Percentiles rank a stretch among this genome's conserved stretches.
Conservation (phyloP, 1,284 basidiomycete species). For the Farysia itapuensis region DNA sequence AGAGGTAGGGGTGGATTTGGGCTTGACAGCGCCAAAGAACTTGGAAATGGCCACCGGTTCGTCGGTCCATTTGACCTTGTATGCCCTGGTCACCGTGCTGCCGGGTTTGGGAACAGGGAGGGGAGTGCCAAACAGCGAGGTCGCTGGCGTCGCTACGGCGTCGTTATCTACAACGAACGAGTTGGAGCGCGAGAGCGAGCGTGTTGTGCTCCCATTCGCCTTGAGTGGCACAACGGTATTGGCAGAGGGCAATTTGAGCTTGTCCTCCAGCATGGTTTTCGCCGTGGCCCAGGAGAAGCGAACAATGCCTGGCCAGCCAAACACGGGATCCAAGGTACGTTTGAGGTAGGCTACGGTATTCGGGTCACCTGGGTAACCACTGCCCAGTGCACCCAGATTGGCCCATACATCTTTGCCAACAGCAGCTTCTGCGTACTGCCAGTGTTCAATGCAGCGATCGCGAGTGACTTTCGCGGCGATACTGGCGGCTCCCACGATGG, state of each 20-base stretch:
- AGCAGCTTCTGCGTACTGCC: slow-evolving; percentile 65
- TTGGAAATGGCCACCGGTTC: slow-evolving; percentile 36
- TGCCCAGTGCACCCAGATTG: slow-evolving; percentile 14
- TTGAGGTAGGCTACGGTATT: slow-evolving; percentile 86
- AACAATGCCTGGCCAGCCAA: slow-evolving; percentile 86
- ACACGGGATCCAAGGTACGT: slow-evolving; percentile 77
- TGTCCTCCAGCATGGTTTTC: slow-evolving; percentile 79
- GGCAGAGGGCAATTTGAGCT: slow-evolving; percentile 9
- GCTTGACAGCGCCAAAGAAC: slow-evolving; percentile 29
- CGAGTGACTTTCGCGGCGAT: slow-evolving; percentile 95
- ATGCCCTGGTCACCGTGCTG: slow-evolving; percentile 10
- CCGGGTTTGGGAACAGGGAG: slow-evolving; percentile 8
- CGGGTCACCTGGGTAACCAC: slow-evolving; percentile 68
- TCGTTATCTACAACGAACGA: slow-evolving; percentile 7
- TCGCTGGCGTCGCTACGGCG: not conserved
- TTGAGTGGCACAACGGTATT: not conserved
- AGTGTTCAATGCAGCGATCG: slow-evolving; percentile 83
- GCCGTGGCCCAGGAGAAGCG: slow-evolving; percentile 96
- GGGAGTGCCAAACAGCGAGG: slow-evolving; percentile 13
- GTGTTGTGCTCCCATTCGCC: slow-evolving; percentile 7
- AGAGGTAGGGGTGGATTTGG: not conserved
- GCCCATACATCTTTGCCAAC: slow-evolving; percentile 6
- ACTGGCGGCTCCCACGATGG: slow-evolving; percentile 93
- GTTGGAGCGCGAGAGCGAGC: slow-evolving; percentile 11
- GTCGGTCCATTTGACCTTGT: slow-evolving; percentile 44